Evolutionary conservation across 441 rosid species (phyloP), one percentile per base, ranked within the genome.

Genomic region (Populus hybrid): DNA sequence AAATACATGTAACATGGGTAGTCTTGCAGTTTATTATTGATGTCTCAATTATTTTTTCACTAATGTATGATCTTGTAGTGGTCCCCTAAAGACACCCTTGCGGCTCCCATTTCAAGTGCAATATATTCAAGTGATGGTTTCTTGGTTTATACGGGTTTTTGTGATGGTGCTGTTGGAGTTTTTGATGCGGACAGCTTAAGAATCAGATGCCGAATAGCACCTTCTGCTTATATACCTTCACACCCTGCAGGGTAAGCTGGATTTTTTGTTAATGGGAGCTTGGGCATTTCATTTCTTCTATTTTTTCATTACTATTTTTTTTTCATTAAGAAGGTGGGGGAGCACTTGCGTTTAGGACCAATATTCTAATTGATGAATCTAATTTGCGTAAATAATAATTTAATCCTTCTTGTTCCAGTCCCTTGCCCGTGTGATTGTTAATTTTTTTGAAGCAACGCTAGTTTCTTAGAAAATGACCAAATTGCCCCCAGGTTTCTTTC

Each of bases 131-230:
- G 92, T 28, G 85, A 87, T 65, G 85, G 92, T 64, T 77, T 67
- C 64, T 80, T 87, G 77, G 77, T 89, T 32, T 89, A 86, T 82
- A 71, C 88, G 64, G 86, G 87, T 24, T 89, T 89, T 75, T 89
- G 87, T 78, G 90, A 89, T 23, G 92, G 90, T n/a, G 85, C 88
- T 32, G 75, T 89, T 68, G 92, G 89, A 76, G 90, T 89, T 72
- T 89, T 89, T 66, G 90, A 89, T 78, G 85, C 86, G 3, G 90
- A 87, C 40, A 74, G 82, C 73, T 77, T 89, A 30, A 83, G 88
- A 79, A 79, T 89, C 24, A 78, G 89, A 79, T 86, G 90, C 78
- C 85, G 92, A 73, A 84, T 89, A 66, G 87, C 88, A 38, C 83
- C 92, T 40, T 87, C 90, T 68, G 85, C 92, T 14, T 89, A 89